Base-by-base conservation (phyloP, 257 asterid genomes). In the Handroanthus guayacan region DNA sequence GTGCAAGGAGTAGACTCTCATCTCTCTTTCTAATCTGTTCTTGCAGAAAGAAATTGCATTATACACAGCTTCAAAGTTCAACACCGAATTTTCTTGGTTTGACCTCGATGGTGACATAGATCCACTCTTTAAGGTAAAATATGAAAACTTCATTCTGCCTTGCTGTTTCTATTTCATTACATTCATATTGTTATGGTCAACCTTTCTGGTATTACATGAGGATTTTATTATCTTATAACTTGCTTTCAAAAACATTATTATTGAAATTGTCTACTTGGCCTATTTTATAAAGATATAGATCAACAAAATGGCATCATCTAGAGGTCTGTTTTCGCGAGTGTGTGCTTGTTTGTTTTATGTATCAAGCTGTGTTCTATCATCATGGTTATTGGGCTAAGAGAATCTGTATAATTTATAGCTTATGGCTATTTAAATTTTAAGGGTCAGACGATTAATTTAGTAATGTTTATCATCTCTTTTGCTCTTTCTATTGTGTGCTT, bases 21-120 rank as follows among this genome's bases (percentile, higher is more conserved):
- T 69, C 57, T 20, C 65, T 56, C 63, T 71, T 60, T 69, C 9
- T 72, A 18, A 65, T 72, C 70, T 80, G 63, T 75, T 78, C 69
- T 71, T 91, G 94, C 99, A 95, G 99, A 95, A 95, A 92, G 99
- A 95, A 83, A 91, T 95, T 82, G 99, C 94, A 55, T 78, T 95
- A 65, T 95, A 95, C 86, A 92, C 97, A 16, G 99, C 98, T 70
- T 92, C 99, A 70, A 95, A 89, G 90, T 88, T 91, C 87, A 92
- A 90, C 92, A 82, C 91, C 64, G 98, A 95, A 82, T 95, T 95
- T 85, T 88, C 93, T 61, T 92, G 97, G 97, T 95, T 95, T 87
- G 97, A 95, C 84, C 96, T 91, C 82, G 99, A 92, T 82, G 99
- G 97, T 39, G 97, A 95, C 81, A 95, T 95, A 82, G 99, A 92